Base-by-base conservation (phyloP, 352 stramenopile genomes). In the Phytophthora vignae region DNA sequence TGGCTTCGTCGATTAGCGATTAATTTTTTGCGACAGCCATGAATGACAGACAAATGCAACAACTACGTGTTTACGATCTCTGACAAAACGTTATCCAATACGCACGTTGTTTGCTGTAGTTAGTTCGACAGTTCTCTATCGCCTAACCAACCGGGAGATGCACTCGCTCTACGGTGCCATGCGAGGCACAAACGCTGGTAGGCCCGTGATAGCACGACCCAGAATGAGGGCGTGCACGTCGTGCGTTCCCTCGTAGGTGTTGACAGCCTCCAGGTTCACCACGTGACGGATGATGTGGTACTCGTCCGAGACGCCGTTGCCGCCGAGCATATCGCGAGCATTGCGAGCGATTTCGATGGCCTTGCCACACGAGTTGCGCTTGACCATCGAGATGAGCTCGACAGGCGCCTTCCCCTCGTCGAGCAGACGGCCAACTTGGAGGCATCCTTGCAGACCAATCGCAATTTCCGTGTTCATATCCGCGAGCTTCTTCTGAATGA, bases 241-340 rank as follows among this genome's bases (percentile, higher is more conserved):
- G 77, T 99, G 97, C 25, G 98, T 99, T 55, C 98, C 98, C 83
- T 99, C 98, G 84, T 99, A 99, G 19, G 98, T 99, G 85, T 99
- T 99, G 36, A 99, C 98, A 21, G 97, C 96, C 80, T 99, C 98
- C 46, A 99, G 83, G 71, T 99, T 99, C 74, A 99, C 96, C 29
- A 98, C 78, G 76, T 99, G 97, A 52, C 98, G 94, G 70, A 99
- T 99, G 61, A 99, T 84, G 77, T 99, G 97, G 84, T 99, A 99
- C 76, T 99, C 98, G 78, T 99, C 98, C 60, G 93, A 98, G 62
- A 99, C 96, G 27, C 98, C 98, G 80, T 99, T 99, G 60, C 96
- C 98, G 46, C 98, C 98, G 38, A 99, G 85, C 97, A 99, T 99
- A 84, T 99, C 98, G 59, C 98, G 86, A 55, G 88, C 86, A 38